These are phyloP conservation scores for Rhizophagus prolifer DNA, from an alignment of 192 early-diverging fungal species.

Conservation along the genomic window DNA sequence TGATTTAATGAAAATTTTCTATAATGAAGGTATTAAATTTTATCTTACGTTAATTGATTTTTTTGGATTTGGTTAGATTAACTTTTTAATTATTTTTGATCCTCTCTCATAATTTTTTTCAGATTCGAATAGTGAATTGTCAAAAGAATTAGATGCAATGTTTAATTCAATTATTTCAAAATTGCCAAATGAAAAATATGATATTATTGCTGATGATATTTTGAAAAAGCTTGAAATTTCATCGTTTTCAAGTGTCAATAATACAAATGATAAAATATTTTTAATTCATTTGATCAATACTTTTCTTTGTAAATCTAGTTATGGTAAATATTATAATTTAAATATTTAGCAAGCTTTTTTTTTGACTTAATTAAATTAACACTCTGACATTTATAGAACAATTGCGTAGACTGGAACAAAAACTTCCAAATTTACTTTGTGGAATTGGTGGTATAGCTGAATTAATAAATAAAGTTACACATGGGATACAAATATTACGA, in stretches of 20 bases:
- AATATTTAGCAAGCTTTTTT: background rate
- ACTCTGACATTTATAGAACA: background rate
- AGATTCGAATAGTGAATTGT: background rate
- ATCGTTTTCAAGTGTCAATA: background rate
- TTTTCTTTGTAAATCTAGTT: background rate
- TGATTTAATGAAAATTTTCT: conserved; percentile 3
- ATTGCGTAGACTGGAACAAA: background rate
- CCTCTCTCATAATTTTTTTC: background rate
- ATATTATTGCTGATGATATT: background rate
- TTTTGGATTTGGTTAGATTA: background rate
- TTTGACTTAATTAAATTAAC: background rate
- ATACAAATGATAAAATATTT: background rate
- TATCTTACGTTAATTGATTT: no score
- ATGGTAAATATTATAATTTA: conserved; percentile 3
- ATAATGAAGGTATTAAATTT: conserved; percentile 15
- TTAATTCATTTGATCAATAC: background rate
- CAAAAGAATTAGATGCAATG: background rate
- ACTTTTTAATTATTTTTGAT: background rate
- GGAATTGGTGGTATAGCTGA: background rate
- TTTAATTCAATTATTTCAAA: conserved; percentile 9
- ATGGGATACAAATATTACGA: background rate
- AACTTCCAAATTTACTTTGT: conserved; percentile 8
- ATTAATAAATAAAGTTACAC: background rate
- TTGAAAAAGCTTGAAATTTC: background rate
- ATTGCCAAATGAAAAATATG: conserved; percentile 13